phyloP scores from a whole-genome alignment of 2,329 filamentous ascomycete species.

The Apiospora sp. region DNA sequence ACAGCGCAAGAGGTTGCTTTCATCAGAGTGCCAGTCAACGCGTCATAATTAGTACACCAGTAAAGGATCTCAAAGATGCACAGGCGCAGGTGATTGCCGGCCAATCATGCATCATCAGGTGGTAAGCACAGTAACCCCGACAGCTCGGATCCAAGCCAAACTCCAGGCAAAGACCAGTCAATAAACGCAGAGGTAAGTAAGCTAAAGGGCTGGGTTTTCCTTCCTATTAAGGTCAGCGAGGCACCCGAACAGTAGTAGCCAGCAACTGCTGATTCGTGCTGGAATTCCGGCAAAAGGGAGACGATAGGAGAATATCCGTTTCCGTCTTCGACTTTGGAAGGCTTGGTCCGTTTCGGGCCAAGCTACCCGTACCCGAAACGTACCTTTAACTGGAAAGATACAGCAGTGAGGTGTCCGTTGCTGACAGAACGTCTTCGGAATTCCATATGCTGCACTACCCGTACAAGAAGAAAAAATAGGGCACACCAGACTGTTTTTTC shows the following conservation, averaged over 20 bases:
- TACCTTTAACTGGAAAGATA: not conserved
- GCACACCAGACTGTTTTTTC: not conserved
- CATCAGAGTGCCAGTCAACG: not conserved
- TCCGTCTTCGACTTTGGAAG: not conserved
- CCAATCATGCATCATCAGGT: slow-evolving; percentile 7
- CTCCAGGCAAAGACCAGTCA: not conserved
- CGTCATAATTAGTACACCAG: slow-evolving; percentile 14
- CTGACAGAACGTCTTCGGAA: slow-evolving; percentile 7
- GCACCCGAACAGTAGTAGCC: not conserved
- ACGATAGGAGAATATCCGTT: slow-evolving; percentile 4
- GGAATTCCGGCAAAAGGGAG: not conserved
- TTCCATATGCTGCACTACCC: not conserved
- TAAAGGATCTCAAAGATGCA: slow-evolving; percentile 8
- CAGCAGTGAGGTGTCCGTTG: not conserved
- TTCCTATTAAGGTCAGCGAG: not conserved
- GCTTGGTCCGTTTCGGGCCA: slow-evolving; percentile 13
- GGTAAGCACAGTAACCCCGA: slow-evolving; percentile 15
- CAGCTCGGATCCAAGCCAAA: slow-evolving; percentile 10
- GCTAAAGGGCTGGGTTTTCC: too few species aligned
- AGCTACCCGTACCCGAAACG: slow-evolving; percentile 1
- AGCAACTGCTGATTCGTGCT: not conserved
- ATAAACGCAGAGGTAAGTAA: not conserved
- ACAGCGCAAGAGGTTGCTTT: not conserved
- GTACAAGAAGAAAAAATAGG: not conserved
- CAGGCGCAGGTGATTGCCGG: not conserved